A percentile compares a stretch with the other conserved stretches of the same genome.
Evolutionary conservation across 345 rosid species (phyloP).

Genomic region (Sonneratia caseolaris): DNA sequence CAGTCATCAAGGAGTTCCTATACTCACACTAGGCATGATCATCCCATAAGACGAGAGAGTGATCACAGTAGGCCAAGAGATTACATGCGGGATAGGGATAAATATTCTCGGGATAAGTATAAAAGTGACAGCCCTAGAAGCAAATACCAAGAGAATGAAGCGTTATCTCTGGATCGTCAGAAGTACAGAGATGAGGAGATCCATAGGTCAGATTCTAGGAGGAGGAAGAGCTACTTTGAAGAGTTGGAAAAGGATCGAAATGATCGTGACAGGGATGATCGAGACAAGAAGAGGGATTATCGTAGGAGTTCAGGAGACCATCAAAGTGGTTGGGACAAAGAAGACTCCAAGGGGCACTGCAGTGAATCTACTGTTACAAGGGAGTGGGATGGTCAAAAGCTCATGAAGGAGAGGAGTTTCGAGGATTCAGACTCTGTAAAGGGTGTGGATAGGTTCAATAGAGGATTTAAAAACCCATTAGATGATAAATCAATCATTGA

Average conservation of each 20-base stretch:
- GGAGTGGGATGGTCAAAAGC: slow-evolving; percentile 23
- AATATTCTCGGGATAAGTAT: slow-evolving; percentile 38
- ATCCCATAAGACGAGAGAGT: slow-evolving; percentile 32
- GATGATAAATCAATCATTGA: slow-evolving; percentile 28
- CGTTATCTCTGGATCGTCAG: slow-evolving; percentile 20
- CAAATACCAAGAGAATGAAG: slow-evolving; percentile 39
- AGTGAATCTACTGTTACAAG: slow-evolving; percentile 25
- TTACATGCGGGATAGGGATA: slow-evolving; percentile 30
- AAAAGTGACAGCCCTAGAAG: slow-evolving; percentile 35
- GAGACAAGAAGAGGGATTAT: slow-evolving; percentile 45
- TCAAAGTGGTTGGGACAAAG: slow-evolving; percentile 14
- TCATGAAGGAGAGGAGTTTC: slow-evolving; percentile 19
- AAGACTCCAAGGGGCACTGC: slow-evolving; percentile 19
- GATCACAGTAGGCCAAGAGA: slow-evolving; percentile 50
- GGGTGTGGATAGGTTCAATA: slow-evolving; percentile 32
- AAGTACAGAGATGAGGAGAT: slow-evolving; percentile 30
- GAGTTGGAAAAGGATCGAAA: slow-evolving; percentile 40
- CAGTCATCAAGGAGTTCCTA: slow-evolving; percentile 42
- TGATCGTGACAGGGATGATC: slow-evolving; percentile 30
- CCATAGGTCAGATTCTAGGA: slow-evolving; percentile 32
- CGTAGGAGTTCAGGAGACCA: slow-evolving; percentile 37
- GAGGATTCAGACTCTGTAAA: slow-evolving; percentile 19
- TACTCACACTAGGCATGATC: slow-evolving; percentile 35
- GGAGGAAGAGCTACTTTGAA: slow-evolving; percentile 33
- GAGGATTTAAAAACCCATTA: slow-evolving; percentile 26